Base-by-base conservation (phyloP, 2,329 filamentous ascomycete genomes). In the Furcasterigmium furcatum region DNA sequence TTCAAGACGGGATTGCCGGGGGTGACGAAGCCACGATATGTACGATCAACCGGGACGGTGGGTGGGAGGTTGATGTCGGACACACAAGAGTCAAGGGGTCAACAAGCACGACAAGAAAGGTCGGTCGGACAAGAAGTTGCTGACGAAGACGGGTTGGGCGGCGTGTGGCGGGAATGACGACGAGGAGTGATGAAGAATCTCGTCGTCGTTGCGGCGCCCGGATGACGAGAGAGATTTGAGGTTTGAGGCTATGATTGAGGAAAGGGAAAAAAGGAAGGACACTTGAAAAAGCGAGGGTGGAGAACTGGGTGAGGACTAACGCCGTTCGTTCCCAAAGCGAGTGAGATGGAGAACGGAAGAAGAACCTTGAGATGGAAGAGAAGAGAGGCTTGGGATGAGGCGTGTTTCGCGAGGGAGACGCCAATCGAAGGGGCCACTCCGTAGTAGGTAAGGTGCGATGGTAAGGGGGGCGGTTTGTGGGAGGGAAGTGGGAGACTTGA, bases 261-360 rank as follows among this genome's bases (percentile, higher is more conserved):
- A 42, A 19, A 32, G 27, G 29, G 29, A 42, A 34, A 32, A 42
- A 36, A 42, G 30, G 40, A 42, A 42, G 40, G 19, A 34, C 40
- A 20, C 29, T 27, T 9, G 40, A 24, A 42, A 42, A 34, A 42
- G 40, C 29, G 40, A 42, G 30, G 40, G 40, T 42, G 40, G 40
- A 42, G 40, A 42, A 27, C 34, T 16, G n/a, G 18, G 14, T n/a
- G 34, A 36, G n/a, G 34, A 36, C 34, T 18, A 36, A 18, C n/a
- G 18, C 9, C n/a, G n/a, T 18, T 18, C 9, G 34, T 18, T 18
- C n/a, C n/a, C 30, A 32, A 16, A 32, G 14, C 14, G 30, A 16
- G 30, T 4, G 34, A 19, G 34, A 10, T 9, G 32, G 32, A 6
- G n/a, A 16, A 34, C n/a, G 7, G 34, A 36, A 36, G 34, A 18